Evolutionary conservation across 257 asterid genomes (phyloP).

Genomic region (Solanum bulbocastanum): DNA sequence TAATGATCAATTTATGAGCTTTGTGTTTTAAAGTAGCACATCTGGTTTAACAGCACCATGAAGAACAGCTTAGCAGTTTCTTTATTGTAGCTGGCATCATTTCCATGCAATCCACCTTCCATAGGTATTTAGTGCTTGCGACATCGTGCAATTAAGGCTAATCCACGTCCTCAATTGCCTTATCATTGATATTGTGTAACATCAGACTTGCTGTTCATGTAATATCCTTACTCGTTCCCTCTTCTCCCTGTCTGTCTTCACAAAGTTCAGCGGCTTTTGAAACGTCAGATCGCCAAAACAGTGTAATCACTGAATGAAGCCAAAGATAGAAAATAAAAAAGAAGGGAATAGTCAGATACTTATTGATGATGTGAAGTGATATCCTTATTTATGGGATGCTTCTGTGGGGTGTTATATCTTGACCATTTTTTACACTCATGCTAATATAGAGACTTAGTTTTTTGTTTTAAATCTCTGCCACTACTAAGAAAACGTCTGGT

Average conservation of each 20-base stretch:
- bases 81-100: background rate
- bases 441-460: background rate
- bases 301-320: background rate
- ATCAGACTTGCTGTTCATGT: background rate
- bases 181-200: background rate
- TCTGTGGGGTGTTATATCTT: background rate
- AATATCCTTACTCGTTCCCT: background rate
- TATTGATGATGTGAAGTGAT: background rate
- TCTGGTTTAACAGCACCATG: background rate
- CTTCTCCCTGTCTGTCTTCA: background rate
- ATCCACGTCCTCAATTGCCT: background rate
- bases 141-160: background rate
- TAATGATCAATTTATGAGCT: background rate
- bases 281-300: background rate
- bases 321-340: background rate
- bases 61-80: background rate
- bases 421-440: background rate
- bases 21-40: background rate
- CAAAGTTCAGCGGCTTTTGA: background rate
- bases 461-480: background rate
- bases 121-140: background rate
- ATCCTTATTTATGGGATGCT: background rate
- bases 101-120: background rate
- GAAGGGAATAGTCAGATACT: background rate
- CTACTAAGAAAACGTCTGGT: conserved; percentile 1